Evolutionary conservation across 805 yeast species (phyloP).

Genomic region (Peterozyma xylosa): DNA sequence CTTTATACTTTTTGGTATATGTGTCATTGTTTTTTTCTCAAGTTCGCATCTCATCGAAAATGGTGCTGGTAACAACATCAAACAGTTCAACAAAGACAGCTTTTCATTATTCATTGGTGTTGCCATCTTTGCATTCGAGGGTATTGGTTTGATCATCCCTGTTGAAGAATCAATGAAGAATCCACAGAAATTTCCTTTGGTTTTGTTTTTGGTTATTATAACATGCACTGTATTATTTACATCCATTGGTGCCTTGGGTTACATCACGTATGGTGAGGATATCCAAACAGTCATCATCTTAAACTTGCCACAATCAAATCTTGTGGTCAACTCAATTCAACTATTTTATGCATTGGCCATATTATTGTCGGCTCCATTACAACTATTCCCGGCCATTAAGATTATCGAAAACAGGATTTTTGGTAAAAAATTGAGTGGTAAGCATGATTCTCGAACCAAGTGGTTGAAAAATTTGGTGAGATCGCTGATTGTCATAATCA

Average conservation of each 20-base stretch:
- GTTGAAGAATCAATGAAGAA: conserved; percentile 75
- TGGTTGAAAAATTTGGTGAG: conserved; percentile 64
- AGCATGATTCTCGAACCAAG: conserved; percentile 40
- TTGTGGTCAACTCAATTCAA: conserved; percentile 57
- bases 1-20: conserved; percentile 58
- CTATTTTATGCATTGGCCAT: conserved; percentile 69
- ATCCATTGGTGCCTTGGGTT: conserved; percentile 60
- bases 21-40: conserved; percentile 55
- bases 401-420: conserved; percentile 61
- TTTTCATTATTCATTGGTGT: conserved; percentile 77
- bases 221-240: conserved; percentile 60
- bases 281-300: conserved; percentile 64
- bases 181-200: conserved; percentile 67
- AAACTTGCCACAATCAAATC: conserved; percentile 64
- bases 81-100: conserved; percentile 42
- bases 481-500: conserved; percentile 41
- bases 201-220: conserved; percentile 50
- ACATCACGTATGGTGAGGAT: conserved; percentile 56
- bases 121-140: conserved; percentile 85
- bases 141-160: conserved; percentile 76
- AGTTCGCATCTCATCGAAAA: conserved; percentile 32
- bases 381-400: conserved; percentile 71
- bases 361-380: conserved; percentile 72
- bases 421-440: conserved; percentile 46
- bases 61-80: conserved; percentile 45